Evolutionary conservation across 140 eudicot species (phyloP).

Genomic region (Anethum foeniculum): DNA sequence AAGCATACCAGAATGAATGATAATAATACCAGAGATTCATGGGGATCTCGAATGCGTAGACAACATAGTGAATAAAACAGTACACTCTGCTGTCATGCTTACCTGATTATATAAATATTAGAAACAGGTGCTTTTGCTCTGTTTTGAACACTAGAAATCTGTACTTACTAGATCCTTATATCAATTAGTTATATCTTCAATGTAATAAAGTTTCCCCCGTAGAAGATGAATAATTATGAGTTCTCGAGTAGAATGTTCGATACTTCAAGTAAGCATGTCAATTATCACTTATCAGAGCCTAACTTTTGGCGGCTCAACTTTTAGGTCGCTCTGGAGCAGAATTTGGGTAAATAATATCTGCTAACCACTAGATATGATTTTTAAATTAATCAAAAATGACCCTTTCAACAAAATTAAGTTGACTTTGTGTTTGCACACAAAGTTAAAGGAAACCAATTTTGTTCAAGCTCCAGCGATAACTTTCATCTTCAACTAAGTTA

Average conservation of each 20-base stretch:
- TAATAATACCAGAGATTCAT: constrained; percentile 5
- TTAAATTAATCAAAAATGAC: background rate
- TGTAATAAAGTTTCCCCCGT: background rate
- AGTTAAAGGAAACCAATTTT: background rate
- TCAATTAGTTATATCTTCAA: background rate
- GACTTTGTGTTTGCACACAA: background rate
- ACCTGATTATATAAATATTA: background rate
- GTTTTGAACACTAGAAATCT: background rate
- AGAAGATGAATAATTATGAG: background rate
- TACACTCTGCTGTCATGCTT: background rate
- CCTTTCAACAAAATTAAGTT: background rate
- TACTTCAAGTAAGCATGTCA: background rate
- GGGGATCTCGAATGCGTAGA: constrained; percentile 19
- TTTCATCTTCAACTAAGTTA: background rate
- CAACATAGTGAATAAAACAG: constrained; percentile 4
- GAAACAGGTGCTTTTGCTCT: background rate
- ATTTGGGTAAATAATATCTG: background rate
- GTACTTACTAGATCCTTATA: background rate
- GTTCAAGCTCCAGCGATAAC: background rate
- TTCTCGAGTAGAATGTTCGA: background rate
- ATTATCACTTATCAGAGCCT: background rate
- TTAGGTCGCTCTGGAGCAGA: background rate
- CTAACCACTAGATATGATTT: background rate
- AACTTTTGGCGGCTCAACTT: background rate
- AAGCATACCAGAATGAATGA: constrained; percentile 5